Conservation (phyloP, 352 stramenopile genomes). For the Phytopythium oedochilum region DNA sequence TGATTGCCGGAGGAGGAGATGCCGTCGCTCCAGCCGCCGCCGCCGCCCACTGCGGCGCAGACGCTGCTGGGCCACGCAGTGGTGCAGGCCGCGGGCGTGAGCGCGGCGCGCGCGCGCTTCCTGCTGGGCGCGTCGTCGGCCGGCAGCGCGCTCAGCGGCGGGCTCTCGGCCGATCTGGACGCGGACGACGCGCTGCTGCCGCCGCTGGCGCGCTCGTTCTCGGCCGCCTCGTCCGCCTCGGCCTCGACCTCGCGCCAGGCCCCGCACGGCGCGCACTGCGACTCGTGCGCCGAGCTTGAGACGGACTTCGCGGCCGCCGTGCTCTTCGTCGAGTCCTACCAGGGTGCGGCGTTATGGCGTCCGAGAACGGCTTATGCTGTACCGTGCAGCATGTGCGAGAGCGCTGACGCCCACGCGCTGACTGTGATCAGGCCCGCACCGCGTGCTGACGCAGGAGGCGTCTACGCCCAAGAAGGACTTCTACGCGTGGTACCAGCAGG, state of each 20-base stretch:
- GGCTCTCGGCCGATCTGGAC: constrained; percentile 22
- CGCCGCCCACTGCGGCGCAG: constrained; percentile 2
- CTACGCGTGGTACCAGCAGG: constrained; percentile 76
- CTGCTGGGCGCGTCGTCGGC: constrained; percentile 22
- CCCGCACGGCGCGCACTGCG: constrained; percentile 23
- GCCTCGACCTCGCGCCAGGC: constrained; percentile 9
- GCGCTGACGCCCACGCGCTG: no score
- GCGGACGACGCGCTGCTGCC: constrained; percentile 10
- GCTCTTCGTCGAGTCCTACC: constrained; percentile 80
- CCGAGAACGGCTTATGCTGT: no score
- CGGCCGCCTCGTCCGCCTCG: constrained; percentile 22
- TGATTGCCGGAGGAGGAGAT: no score
- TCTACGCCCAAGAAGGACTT: constrained; percentile 78
- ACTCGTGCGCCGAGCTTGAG: constrained; percentile 56
- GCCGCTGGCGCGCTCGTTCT: constrained; percentile 21
- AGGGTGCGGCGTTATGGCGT: constrained; percentile 19
- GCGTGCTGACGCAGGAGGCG: constrained; percentile 66
- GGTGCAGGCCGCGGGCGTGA: constrained; percentile 35
- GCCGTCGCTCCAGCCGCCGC: constrained; percentile 32
- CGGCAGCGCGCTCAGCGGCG: constrained; percentile 3
- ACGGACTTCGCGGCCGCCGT: constrained; percentile 68
- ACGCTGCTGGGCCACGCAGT: constrained; percentile 34
- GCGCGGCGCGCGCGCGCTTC: constrained; percentile 36
- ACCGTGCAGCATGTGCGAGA: no score
- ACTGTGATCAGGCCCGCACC: constrained; percentile 51